Base-by-base conservation (phyloP, 2,329 filamentous ascomycete species). In the Furcasterigmium furcatum region DNA sequence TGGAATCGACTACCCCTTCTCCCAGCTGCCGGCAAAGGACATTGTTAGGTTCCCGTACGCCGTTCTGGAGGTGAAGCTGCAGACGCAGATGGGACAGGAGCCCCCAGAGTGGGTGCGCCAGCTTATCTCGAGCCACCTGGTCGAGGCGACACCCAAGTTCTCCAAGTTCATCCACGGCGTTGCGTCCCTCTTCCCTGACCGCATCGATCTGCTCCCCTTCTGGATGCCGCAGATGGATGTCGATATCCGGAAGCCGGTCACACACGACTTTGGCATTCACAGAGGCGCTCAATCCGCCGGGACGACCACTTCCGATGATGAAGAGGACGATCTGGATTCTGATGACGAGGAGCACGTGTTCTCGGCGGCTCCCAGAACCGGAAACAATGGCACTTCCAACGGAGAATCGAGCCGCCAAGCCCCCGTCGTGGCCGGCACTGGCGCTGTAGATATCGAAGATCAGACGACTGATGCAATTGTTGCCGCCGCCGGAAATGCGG, bases 141-240 rank as follows among this genome's bases (percentile, higher is more conserved):
- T 99, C 3, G 94, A 99, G 70, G 91, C 94, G n/a, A 91, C 99
- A 3, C 94, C 94, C 51, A 99, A 99, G 63, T 99, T 97, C 68
- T 96, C 91, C 60, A 99, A 99, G 70, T 99, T 97, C 65, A 97
- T 99, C 47, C 94, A 99, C 65, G 94, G 94, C 48, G 91, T 86
- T 2, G 92, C 92, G 9, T 88, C 82, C 10, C 71, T 99, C 38
- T 95, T 96, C 65, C 91, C 91, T 0, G 79, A 84, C 38, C 83
- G 87, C 45, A 99, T 99, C 66, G 76, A 96, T 40, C 77, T 99
- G 12, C 75, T 99, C 6, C 94, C 94, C 1, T 99, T 89, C 74
- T 99, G 94, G 94, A 88, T 92, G 75, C 94, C 94, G 1, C 94
- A 99, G 68, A 99, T 99, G 94, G 85, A 95, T 55, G 84, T 95